Base-by-base conservation (phyloP, 148 eudicot genomes). In the Salicornia ramosissima region DNA sequence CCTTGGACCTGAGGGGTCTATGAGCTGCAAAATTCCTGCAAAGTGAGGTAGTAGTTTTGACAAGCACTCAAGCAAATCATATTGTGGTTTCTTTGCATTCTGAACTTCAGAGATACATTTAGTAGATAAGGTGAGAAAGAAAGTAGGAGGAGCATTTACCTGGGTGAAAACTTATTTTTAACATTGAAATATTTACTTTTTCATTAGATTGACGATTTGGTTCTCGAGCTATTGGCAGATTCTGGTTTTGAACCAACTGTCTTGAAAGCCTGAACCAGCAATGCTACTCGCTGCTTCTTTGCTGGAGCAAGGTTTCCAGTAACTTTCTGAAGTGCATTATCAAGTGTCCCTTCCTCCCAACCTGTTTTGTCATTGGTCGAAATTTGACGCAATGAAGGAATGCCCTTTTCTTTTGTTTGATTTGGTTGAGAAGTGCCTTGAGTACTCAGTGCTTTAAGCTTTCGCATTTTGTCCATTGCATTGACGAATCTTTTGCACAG, bases 331-430 rank as follows among this genome's bases (percentile, higher is more conserved):
- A 94, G 85, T 50, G 92, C 92, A 74, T 86, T 73, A 72, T 94
- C 97, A 64, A 88, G 82, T 96, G 88, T 90, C 90, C 92, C 87
- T 71, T 88, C 89, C 76, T 90, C 89, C 50, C 88, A 91, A 56
- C 85, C 86, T 66, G 79, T 83, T 80, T 79, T 82, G 40, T 87
- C 88, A 28, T 67, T 34, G 47, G 67, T 81, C 65, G 60, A 75
- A 73, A 68, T 79, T 71, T 75, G 91, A 22, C 45, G 75, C 82
- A 72, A 78, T 64, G 83, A 76, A 31, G 81, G 80, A 57, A 71
- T 71, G 42, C 67, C 83, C 54, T 83, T 83, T 66, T 59, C 84
- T 61, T 81, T 78, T 26, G 69, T 55, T 47, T 49, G 72, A 45
- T 66, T 21, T 28, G 69, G 55, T 61, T 51, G 50, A 18, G 77